phyloP scores from a whole-genome alignment of 306 rosid species.

The Ormosia emarginata region DNA sequence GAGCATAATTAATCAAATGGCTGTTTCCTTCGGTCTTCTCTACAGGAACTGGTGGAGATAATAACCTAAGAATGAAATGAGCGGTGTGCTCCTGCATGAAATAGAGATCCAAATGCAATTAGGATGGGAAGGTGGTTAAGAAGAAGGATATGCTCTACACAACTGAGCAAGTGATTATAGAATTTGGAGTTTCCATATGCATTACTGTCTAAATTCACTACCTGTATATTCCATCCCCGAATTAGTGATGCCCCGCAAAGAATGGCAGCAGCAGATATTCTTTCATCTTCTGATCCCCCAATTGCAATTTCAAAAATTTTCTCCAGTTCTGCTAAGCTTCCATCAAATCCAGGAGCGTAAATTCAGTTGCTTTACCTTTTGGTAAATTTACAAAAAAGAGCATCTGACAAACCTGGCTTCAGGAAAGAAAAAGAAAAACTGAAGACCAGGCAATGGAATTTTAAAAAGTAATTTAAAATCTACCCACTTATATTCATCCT shows the following conservation, averaged over 20 bases:
- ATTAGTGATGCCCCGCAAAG: slow-evolving; percentile 93
- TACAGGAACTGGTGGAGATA: slow-evolving; percentile 78
- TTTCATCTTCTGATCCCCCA: slow-evolving; percentile 86
- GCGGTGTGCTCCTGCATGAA: slow-evolving; percentile 86
- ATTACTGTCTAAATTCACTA: slow-evolving; percentile 26
- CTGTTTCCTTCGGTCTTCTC: slow-evolving; percentile 56
- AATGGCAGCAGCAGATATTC: slow-evolving; percentile 86
- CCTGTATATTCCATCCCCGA: slow-evolving; percentile 98
- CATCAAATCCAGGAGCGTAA: slow-evolving; percentile 99
- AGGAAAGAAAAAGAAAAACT: slow-evolving; percentile 71
- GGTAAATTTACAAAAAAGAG: slow-evolving; percentile 82
- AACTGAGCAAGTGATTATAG: slow-evolving; percentile 1
- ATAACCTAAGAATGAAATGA: slow-evolving; percentile 73
- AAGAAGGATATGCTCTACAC: background rate
- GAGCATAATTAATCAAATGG: slow-evolving; percentile 80
- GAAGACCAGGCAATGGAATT: slow-evolving; percentile 66
- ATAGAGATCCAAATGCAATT: slow-evolving; percentile 18
- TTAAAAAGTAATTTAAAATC: slow-evolving; percentile 33
- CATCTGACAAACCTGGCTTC: slow-evolving; percentile 92
- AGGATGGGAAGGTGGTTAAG: slow-evolving; percentile 18
- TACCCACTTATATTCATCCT: slow-evolving; percentile 23
- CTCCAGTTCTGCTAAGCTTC: slow-evolving; percentile 99
- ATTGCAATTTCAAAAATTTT: slow-evolving; percentile 78
- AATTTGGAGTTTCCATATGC: background rate
- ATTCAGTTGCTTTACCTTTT: slow-evolving; percentile 91